These are phyloP conservation scores for Calonectria honghensis DNA, from an alignment of 2,329 filamentous ascomycete genomes.

Conservation along the genomic window DNA sequence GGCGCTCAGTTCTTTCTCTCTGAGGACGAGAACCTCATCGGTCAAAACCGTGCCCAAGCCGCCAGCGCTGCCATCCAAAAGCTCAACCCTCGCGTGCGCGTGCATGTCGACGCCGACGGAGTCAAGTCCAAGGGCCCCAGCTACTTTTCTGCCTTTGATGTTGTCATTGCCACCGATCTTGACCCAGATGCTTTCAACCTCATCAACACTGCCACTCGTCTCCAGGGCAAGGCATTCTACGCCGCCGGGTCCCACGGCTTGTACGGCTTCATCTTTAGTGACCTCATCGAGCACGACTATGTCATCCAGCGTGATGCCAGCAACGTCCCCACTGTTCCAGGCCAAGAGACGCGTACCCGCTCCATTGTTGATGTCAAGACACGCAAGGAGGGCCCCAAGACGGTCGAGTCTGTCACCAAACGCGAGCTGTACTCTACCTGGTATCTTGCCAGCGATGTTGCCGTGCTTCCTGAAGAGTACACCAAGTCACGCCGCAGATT, in stretches of 20 bases:
- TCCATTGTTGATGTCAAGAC: slow-evolving; percentile 82
- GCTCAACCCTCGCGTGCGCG: slow-evolving; percentile 90
- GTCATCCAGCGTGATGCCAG: slow-evolving; percentile 89
- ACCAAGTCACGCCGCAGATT: slow-evolving; percentile 79
- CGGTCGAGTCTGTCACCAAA: slow-evolving; percentile 91
- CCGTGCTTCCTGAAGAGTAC: slow-evolving; percentile 82
- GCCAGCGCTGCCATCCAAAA: slow-evolving; percentile 86
- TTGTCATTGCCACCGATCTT: slow-evolving; percentile 93
- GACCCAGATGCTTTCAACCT: slow-evolving; percentile 83
- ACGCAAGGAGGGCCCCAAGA: slow-evolving; percentile 80
- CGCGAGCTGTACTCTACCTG: slow-evolving; percentile 93
- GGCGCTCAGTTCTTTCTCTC: slow-evolving; percentile 89
- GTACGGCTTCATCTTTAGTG: slow-evolving; percentile 96
- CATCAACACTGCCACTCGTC: slow-evolving; percentile 90
- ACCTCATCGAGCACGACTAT: slow-evolving; percentile 93
- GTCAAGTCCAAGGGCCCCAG: slow-evolving; percentile 80
- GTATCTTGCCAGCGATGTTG: slow-evolving; percentile 86
- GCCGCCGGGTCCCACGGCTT: slow-evolving; percentile 90
- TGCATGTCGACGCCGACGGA: slow-evolving; percentile 81
- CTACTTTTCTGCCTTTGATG: slow-evolving; percentile 87
- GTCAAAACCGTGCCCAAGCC: slow-evolving; percentile 89
- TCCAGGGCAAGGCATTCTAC: slow-evolving; percentile 89
- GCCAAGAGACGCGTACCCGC: slow-evolving; percentile 85
- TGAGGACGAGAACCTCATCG: slow-evolving; percentile 78
- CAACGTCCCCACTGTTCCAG: slow-evolving; percentile 78